Evolutionary conservation across 768 basidiomycete species (phyloP).

Genomic region (Calvatia gigantea): DNA sequence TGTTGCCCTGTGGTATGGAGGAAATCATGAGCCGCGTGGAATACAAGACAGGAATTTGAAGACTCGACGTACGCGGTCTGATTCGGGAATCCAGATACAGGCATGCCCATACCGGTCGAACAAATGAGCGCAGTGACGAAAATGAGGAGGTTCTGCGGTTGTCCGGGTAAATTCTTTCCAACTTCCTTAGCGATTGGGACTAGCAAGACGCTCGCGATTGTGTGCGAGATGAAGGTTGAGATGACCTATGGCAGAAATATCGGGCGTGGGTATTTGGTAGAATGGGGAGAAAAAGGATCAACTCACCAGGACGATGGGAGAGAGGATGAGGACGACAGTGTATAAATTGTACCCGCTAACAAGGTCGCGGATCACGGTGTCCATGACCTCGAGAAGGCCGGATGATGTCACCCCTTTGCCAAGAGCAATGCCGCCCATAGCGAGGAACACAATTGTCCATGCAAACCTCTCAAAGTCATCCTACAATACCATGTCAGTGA

Average conservation of each 20-base stretch:
- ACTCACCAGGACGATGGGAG: constrained; percentile 66
- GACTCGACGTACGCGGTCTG: constrained; percentile 79
- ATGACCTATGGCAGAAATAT: constrained; percentile 56
- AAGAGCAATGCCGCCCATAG: constrained; percentile 97
- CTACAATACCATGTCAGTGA: constrained; percentile 30
- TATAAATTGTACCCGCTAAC: constrained; percentile 65
- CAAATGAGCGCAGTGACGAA: constrained; percentile 93
- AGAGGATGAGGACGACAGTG: constrained; percentile 67
- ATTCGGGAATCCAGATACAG: constrained; percentile 98
- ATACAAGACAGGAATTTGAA: constrained; percentile 11
- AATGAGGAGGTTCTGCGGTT: constrained; percentile 79
- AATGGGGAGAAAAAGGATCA: constrained; percentile 14
- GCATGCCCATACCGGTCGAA: constrained; percentile 97
- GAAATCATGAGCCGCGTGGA: constrained; percentile 12
- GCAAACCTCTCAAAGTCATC: constrained; percentile 94
- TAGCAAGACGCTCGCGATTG: constrained; percentile 94
- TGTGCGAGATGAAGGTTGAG: constrained; percentile 97
- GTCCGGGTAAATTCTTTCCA: constrained; percentile 67
- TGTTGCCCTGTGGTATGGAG: constrained; percentile 55
- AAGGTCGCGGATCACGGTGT: constrained; percentile 51
- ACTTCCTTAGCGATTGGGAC: constrained; percentile 95
- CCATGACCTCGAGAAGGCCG: constrained; percentile 81
- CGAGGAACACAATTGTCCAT: constrained; percentile 93
- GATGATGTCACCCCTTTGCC: constrained; percentile 91
- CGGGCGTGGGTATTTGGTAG: not conserved